Evolutionary conservation across 192 early-diverging fungal species (phyloP), one percentile per base, ranked within the genome.

Genomic region (Funneliformis mosseae): DNA sequence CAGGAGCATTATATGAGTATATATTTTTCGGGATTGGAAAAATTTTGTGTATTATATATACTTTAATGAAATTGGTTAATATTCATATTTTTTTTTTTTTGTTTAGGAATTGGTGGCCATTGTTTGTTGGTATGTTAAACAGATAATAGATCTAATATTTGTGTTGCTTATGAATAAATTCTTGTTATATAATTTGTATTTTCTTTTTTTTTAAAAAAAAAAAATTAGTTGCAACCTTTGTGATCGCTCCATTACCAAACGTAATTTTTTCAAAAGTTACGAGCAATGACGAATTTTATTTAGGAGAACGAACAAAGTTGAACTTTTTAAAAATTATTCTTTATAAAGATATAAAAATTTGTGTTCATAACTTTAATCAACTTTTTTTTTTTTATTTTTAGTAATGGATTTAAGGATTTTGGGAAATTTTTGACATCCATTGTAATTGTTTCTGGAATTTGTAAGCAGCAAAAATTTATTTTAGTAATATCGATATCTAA

Each of bases 71-170:
- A 33, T 33, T 33, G 33, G 33, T 33, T 33, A 2, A 33, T 33
- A 6, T 55, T 55, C 7, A 4, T 21, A 55, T 18, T 55, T 14
- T 21, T 55, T 55, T 21, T 21, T 11, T n/a, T 66, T 28, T 66
- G 14, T 28, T 27, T 25, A 28, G 23, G 28, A 66, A 33, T 66
- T 25, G 63, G 63, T 33, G 63, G 23, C 63, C 63, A 66, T 66
- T 66, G 27, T 66, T 66, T 21, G 63, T 66, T 66, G 63, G 63
- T 66, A 66, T 21, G 50, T 18, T 55, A 55, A 21, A 55, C 21
- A 1, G 43, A 55, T 18, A 55, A 21, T 55, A 55, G 50, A 55
- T 55, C 50, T 55, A 16, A 55, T 21, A 55, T 55, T 55, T 16
- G 50, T 55, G 50, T 55, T 55, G 16, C 16, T 55, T 55, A 55